These are phyloP conservation scores for Penstemon barbatus DNA, from an alignment of 257 asterid species.

Conservation along the genomic window DNA sequence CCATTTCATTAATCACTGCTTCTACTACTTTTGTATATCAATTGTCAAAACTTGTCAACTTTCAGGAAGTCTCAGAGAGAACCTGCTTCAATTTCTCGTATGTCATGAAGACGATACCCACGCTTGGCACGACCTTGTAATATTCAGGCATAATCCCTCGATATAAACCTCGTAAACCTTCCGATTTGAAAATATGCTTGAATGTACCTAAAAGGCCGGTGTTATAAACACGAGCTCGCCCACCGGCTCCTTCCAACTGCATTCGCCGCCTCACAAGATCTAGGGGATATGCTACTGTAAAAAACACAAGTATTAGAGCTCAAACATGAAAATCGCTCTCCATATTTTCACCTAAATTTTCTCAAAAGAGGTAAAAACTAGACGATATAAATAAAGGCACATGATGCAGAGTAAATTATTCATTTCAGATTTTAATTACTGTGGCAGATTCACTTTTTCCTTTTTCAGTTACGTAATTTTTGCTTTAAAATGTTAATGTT, in stretches of 20 bases:
- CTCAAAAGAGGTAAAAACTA: constrained; percentile 6
- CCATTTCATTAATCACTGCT: not conserved
- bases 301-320: constrained; percentile 15
- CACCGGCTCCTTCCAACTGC: constrained; percentile 93
- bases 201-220: constrained; percentile 63
- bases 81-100: constrained; percentile 75
- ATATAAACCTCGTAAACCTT: constrained; percentile 67
- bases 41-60: constrained; percentile 24
- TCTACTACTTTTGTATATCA: not conserved
- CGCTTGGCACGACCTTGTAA: constrained; percentile 82
- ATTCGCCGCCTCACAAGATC: constrained; percentile 85
- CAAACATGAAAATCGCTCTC: constrained; percentile 4
- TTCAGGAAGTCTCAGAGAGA: constrained; percentile 47
- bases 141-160: constrained; percentile 82
- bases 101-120: constrained; percentile 81
- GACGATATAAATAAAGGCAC: constrained; percentile 11
- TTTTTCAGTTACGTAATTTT: not conserved
- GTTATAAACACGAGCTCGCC: constrained; percentile 67
- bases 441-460: not conserved
- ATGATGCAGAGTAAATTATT: constrained; percentile 1
- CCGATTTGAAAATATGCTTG: constrained; percentile 50
- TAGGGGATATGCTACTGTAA: constrained; percentile 76
- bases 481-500: not conserved
- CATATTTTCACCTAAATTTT: not conserved
- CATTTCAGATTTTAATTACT: not conserved